Base-by-base conservation (phyloP, 345 rosid genomes). In the Populus davidiana region DNA sequence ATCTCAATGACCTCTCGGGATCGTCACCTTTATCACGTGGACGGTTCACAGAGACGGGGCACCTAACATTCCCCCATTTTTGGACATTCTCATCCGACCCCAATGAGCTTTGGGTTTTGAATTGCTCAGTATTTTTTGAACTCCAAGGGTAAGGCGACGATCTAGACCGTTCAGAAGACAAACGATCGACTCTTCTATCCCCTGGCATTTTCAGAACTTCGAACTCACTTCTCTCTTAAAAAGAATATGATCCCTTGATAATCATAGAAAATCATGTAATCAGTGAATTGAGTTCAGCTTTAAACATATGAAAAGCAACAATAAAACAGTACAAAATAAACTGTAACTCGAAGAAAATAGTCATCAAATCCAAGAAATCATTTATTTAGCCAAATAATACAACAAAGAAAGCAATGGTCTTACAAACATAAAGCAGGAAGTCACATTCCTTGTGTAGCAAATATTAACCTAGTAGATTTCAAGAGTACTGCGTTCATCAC, bases 161-260 rank as follows among this genome's bases (percentile, higher is more conserved):
- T 21, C 25, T 54, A 2, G 61, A 54, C 47, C 76, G 77, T 77
- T 43, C 83, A 83, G 80, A 73, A 56, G 86, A 64, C 39, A 77
- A 79, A 11, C 72, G 71, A 71, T 80, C 16, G 2, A 71, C 77
- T 43, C 82, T 75, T 82, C 87, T 86, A 59, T 88, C 91, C 88
- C 86, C 89, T 29, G 82, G 86, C 96, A 91, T 90, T 29, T 69
- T 52, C 8, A 71, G 25, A 54, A 54, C 61, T 21, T 54, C 7
- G 61, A 21, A 54, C 2, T 54, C 61, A 21, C 25, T 25, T 21
- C 2, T 20, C n/a, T 21, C 25, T 54, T 54, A 2, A n/a, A 54
- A 21, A 20, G 61, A 21, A 8, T 54, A 54, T 21, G 25, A 54
- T 54, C 61, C 61, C 61, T 21, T 54, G 61, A 54, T 54, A 50